Base-by-base conservation (phyloP, 768 basidiomycete species). In the Panaeolus papilionaceus region DNA sequence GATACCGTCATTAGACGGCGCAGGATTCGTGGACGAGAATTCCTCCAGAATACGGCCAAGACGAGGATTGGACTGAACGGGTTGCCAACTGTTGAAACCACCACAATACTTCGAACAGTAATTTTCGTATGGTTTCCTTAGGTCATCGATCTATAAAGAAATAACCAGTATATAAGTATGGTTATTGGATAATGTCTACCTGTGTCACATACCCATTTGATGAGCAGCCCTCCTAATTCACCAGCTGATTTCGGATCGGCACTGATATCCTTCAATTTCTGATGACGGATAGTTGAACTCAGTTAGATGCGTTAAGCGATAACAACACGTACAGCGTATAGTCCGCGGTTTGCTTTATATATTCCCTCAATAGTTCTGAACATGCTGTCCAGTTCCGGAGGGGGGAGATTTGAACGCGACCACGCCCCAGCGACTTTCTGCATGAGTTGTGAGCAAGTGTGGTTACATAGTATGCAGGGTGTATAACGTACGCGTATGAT, bases 371-470 rank as follows among this genome's bases (percentile, higher is more conserved):
- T 89, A 71, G 91, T 90, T 70, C 98, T 85, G 79, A 99, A 99
- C 93, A 99, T 97, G 64, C 85, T 79, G 78, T 99, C 98, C 38
- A 99, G 85, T 71, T 94, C 92, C 8, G 87, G 87, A 16, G 98
- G 98, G 18, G 98, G 98, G 44, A 99, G 90, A 77, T 98, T 98
- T 45, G 90, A 87, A 47, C 95, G 84, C 10, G 96, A 98, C 98
- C 98, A 99, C 62, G 98, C 98, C n/a, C 92, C 91, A 10, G 98
- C 98, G 4, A 98, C 93, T 88, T 93, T 95, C 96, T 99, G 75
- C 26, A 71, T 37, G 49, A 44, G 66, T 37, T 38, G 62, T 69
- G n/a, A 74, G 51, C 18, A 47, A 12, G 20, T 49, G 20, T 49
- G 20, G 47, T 49, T n/a, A 44, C 26, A 68, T 44, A 47, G 38